A percentile compares a stretch with the other conserved stretches of the same genome.
Conservation (phyloP, 2,329 filamentous ascomycete species). For the Fusarium mangiferae region DNA sequence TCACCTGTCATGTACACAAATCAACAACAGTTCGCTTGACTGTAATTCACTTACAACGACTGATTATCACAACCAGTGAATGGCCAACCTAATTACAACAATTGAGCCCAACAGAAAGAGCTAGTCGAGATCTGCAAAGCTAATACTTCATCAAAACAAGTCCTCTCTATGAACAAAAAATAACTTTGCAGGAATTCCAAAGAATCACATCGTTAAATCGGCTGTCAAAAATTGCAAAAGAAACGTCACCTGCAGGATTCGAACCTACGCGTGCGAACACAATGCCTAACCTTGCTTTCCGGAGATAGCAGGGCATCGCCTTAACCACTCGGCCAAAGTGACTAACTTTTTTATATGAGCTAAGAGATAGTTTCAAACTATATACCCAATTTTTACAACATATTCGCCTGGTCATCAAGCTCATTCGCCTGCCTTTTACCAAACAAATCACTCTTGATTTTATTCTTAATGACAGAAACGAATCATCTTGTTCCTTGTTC, state of each 20-base stretch:
- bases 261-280: constrained; percentile 33
- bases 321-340: constrained; percentile 31
- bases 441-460: not conserved
- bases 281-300: constrained; percentile 27
- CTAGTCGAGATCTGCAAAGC: too few relatives aligned
- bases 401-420: too few relatives aligned
- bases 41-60: not conserved
- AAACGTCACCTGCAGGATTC: constrained; percentile 29
- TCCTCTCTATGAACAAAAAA: not conserved
- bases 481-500: not conserved
- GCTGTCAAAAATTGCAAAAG: not conserved
- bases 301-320: constrained; percentile 33
- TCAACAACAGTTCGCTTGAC: not conserved
- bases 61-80: not conserved
- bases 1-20: not conserved
- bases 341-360: not conserved
- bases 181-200: fast-evolving
- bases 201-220: fast-evolving
- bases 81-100: not conserved
- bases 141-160: not conserved
- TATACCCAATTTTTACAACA: not conserved
- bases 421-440: not conserved
- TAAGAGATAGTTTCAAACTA: fast-evolving
- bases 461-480: fast-evolving
- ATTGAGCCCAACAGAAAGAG: not conserved